These are phyloP conservation scores for Alternaria panax DNA, from an alignment of 2,329 filamentous ascomycete species.

Conservation along the genomic window DNA sequence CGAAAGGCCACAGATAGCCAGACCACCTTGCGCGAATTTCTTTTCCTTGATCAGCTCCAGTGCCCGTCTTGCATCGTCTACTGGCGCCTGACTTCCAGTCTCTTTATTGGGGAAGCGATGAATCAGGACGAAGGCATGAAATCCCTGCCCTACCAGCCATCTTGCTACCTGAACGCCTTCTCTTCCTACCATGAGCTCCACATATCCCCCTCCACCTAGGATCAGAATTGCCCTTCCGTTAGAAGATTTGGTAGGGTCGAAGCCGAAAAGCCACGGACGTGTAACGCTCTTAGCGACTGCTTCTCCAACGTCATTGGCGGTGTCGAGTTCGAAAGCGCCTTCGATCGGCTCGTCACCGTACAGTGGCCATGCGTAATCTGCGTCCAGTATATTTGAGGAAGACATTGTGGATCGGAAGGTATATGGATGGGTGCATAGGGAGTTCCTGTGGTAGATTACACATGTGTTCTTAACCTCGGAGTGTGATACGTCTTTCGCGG, in stretches of 20 bases:
- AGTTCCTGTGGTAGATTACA: neutral
- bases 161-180: slow-evolving; percentile 28
- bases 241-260: slow-evolving; percentile 5
- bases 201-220: slow-evolving; percentile 28
- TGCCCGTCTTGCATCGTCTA: slow-evolving; percentile 25
- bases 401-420: neutral
- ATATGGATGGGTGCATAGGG: neutral
- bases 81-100: slow-evolving; percentile 20
- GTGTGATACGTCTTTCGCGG: neutral
- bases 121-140: slow-evolving; percentile 27
- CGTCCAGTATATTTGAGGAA: neutral
- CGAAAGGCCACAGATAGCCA: slow-evolving; percentile 24
- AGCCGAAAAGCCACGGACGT: slow-evolving; percentile 26
- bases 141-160: slow-evolving; percentile 26
- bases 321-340: slow-evolving; percentile 15
- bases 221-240: slow-evolving; percentile 16
- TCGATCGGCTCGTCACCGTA: slow-evolving; percentile 14
- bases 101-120: slow-evolving; percentile 27
- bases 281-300: slow-evolving; percentile 23
- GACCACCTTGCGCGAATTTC: neutral
- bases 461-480: neutral
- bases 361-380: slow-evolving; percentile 17
- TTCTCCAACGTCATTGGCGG: slow-evolving; percentile 7
- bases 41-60: slow-evolving; percentile 14
- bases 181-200: slow-evolving; percentile 29